Evolutionary conservation across 257 asterid species (phyloP).

Genomic region (Anisodus acutangulus): DNA sequence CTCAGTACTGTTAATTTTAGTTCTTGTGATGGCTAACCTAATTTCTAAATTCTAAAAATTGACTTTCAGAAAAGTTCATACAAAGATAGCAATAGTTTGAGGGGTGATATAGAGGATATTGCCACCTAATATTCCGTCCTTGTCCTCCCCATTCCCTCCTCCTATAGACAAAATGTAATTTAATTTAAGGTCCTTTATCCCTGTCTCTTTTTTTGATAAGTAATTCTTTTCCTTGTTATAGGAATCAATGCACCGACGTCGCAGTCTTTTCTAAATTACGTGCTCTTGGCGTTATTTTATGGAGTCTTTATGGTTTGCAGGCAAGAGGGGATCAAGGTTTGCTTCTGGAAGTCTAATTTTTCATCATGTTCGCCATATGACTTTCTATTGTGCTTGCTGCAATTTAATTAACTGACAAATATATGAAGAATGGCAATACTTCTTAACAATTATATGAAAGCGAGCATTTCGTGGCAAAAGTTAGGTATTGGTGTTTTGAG

Average conservation of each 20-base stretch:
- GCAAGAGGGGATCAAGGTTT: conserved; percentile 80
- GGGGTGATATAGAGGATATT: conserved; percentile 14
- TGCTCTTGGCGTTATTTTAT: conserved; percentile 75
- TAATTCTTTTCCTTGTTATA: conserved; percentile 35
- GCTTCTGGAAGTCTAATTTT: background rate
- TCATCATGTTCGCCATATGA: background rate
- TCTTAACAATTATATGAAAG: conserved; percentile 5
- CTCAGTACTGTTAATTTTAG: background rate
- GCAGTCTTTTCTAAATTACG: conserved; percentile 91
- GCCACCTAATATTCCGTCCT: background rate
- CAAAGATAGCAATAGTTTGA: conserved; percentile 11
- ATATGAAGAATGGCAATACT: background rate
- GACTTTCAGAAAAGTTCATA: background rate
- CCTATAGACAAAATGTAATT: conserved; percentile 9
- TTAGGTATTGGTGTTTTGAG: background rate
- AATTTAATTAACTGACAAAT: background rate
- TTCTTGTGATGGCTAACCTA: background rate
- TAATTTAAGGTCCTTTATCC: background rate
- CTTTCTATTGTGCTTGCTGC: conserved; percentile 2
- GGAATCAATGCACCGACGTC: conserved; percentile 98
- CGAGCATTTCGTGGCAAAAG: background rate
- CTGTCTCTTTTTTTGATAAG: background rate
- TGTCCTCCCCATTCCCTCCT: background rate
- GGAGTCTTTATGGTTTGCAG: conserved; percentile 78
- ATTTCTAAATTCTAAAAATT: background rate